phyloP scores from a whole-genome alignment of 2,329 filamentous ascomycete species.

The Helotiales sp. region DNA sequence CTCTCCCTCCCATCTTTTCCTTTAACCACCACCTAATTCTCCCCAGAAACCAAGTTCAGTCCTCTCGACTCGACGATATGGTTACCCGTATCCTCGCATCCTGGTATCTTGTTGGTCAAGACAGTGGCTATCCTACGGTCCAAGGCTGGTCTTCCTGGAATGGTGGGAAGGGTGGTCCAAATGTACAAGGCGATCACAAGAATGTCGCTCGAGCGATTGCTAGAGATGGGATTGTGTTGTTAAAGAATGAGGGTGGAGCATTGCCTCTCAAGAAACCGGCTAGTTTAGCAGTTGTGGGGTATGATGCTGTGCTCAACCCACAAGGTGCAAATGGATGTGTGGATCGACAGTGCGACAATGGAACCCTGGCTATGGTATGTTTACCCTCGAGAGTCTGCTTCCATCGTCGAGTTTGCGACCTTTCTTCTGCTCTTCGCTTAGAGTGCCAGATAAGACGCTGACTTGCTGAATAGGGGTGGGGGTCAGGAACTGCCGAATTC shows the following conservation, averaged over 20 bases:
- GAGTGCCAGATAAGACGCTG: background rate
- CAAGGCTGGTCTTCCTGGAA: constrained; percentile 47
- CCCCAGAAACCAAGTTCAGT: constrained; percentile 56
- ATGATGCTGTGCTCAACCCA: constrained; percentile 59
- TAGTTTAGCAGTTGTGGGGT: constrained; percentile 61
- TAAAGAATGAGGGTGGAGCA: constrained; percentile 61
- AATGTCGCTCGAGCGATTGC: constrained; percentile 59
- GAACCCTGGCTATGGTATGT: constrained; percentile 69
- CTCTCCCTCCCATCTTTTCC: constrained; percentile 13
- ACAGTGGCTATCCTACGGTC: constrained; percentile 46
- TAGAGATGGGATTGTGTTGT: constrained; percentile 60
- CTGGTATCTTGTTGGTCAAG: constrained; percentile 59
- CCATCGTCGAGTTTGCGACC: too few relatives aligned
- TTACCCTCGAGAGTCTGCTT: background rate
- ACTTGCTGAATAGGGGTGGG: constrained; percentile 33
- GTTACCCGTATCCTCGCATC: constrained; percentile 61
- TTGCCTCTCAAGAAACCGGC: constrained; percentile 57
- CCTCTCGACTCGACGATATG: constrained; percentile 67
- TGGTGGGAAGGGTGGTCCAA: constrained; percentile 34
- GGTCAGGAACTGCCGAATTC: constrained; percentile 66
- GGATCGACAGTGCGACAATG: constrained; percentile 61
- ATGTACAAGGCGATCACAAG: constrained; percentile 60
- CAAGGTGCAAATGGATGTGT: constrained; percentile 62
- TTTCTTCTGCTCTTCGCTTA: background rate
- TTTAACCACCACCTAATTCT: background rate